These are phyloP conservation scores for Botrytis deweyae DNA, from an alignment of 2,329 filamentous ascomycete genomes.

Conservation along the genomic window DNA sequence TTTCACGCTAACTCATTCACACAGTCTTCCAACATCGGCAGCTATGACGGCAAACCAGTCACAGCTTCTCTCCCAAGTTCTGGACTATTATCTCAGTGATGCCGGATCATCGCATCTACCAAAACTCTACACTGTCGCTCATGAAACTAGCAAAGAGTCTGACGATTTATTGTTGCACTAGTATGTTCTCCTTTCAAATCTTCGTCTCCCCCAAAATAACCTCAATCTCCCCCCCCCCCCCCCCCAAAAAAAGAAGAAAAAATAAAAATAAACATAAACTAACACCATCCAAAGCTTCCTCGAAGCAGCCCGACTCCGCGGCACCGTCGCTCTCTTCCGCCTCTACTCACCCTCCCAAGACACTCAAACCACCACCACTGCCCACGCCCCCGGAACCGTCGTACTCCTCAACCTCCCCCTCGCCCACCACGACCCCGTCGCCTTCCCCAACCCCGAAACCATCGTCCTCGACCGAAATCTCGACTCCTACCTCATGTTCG, in stretches of 20 bases:
- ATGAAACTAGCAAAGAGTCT: conserved; percentile 52
- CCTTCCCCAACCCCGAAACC: conserved; percentile 60
- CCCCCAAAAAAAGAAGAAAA: not conserved
- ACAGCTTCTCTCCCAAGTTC: conserved; percentile 68
- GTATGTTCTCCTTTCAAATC: conserved; percentile 24
- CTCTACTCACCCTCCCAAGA: not conserved
- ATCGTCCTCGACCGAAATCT: conserved; percentile 63
- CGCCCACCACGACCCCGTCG: conserved; percentile 54
- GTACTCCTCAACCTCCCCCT: conserved; percentile 62
- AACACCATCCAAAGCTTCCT: conserved; percentile 48
- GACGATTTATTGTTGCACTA: conserved; percentile 65
- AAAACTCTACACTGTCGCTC: conserved; percentile 60
- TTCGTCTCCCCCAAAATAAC: not conserved
- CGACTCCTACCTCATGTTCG: conserved; percentile 63
- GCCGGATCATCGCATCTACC: conserved; percentile 54
- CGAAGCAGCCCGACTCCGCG: conserved; percentile 68
- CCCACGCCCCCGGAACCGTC: conserved; percentile 54
- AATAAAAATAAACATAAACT: not conserved
- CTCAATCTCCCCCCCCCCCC: too few species aligned
- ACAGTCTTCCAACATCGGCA: conserved; percentile 55
- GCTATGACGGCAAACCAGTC: conserved; percentile 70
- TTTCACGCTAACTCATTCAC: not conserved
- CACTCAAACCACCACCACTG: conserved; percentile 44
- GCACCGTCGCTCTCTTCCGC: conserved; percentile 61
- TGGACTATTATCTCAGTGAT: conserved; percentile 69